These are phyloP conservation scores for Acanthochlamys bracteata DNA, from an alignment of 106 monocot species.

Conservation along the genomic window DNA sequence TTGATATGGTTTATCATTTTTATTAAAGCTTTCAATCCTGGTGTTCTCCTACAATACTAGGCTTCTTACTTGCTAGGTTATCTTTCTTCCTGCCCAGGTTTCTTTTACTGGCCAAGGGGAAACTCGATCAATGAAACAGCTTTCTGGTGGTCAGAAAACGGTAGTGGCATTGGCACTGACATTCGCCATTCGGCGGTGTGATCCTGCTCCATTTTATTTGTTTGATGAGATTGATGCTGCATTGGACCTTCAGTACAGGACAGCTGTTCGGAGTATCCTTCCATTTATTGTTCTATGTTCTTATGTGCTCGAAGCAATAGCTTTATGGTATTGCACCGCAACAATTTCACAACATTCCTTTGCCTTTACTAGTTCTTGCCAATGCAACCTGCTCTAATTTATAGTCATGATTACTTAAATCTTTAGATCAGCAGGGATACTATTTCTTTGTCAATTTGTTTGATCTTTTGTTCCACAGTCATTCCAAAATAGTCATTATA, in stretches of 20 bases:
- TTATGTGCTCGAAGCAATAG: background rate
- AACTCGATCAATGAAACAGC: slow-evolving; percentile 98
- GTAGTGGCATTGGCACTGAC: slow-evolving; percentile 92
- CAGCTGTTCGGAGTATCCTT: slow-evolving; percentile 97
- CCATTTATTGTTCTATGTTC: background rate
- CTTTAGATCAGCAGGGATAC: too few relatives aligned
- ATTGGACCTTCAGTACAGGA: slow-evolving; percentile 93
- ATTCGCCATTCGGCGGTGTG: slow-evolving; percentile 97
- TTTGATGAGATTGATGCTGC: slow-evolving; percentile 99
- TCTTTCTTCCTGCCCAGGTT: slow-evolving; percentile 32
- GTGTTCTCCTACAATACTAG: background rate
- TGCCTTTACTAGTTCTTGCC: too few relatives aligned
- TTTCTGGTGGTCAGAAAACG: slow-evolving; percentile 98
- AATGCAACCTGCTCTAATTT: too few relatives aligned
- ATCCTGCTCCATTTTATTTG: slow-evolving; percentile 97
- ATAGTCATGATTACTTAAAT: too few relatives aligned
- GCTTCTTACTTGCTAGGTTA: background rate
- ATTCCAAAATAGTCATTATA: too few relatives aligned
- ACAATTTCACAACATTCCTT: too few relatives aligned
- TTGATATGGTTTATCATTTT: too few relatives aligned
- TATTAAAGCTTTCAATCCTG: too few relatives aligned
- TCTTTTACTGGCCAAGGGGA: slow-evolving; percentile 99
- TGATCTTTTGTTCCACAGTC: too few relatives aligned
- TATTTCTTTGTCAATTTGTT: too few relatives aligned
- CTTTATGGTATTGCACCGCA: background rate